phyloP scores from a whole-genome alignment of 306 rosid species.

The Echinosophora koreensis region DNA sequence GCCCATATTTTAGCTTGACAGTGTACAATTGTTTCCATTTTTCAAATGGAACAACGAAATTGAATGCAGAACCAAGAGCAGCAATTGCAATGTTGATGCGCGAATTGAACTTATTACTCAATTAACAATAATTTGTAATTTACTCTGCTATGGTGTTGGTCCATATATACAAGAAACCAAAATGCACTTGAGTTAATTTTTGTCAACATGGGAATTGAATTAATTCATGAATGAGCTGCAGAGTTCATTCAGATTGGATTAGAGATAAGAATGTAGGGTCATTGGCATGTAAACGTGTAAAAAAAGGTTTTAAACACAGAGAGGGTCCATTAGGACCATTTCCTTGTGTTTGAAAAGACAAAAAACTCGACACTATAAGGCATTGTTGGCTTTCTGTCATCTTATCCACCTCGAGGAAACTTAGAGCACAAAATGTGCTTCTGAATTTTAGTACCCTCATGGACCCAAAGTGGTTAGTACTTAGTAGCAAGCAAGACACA shows the following conservation, averaged over 20 bases:
- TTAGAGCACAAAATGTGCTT: conserved; percentile 45
- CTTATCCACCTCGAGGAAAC: conserved; percentile 45
- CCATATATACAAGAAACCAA: neutral
- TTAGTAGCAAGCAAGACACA: conserved; percentile 39
- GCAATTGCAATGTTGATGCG: neutral
- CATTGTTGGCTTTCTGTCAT: conserved; percentile 39
- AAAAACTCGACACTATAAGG: neutral
- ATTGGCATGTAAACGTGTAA: conserved; percentile 24
- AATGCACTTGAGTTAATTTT: conserved; percentile 8
- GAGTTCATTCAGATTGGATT: conserved; percentile 9
- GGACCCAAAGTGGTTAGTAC: conserved; percentile 47
- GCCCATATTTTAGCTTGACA: no score
- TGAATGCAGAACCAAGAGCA: neutral
- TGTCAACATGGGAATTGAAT: neutral
- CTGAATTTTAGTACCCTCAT: conserved; percentile 48
- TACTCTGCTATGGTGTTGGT: neutral
- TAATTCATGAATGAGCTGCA: conserved; percentile 20
- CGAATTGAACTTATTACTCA: neutral
- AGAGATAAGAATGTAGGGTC: neutral
- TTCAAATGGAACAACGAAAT: conserved; percentile 5
- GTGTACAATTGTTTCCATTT: neutral
- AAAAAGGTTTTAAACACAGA: conserved; percentile 20
- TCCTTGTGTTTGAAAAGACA: conserved; percentile 31
- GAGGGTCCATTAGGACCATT: conserved; percentile 35
- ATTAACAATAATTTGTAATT: neutral